A percentile compares a stretch with the other conserved stretches of the same genome.
These are phyloP conservation scores for Aristolochia fimbriata DNA, from an alignment of 164 flowering plant species.

Conservation along the genomic window DNA sequence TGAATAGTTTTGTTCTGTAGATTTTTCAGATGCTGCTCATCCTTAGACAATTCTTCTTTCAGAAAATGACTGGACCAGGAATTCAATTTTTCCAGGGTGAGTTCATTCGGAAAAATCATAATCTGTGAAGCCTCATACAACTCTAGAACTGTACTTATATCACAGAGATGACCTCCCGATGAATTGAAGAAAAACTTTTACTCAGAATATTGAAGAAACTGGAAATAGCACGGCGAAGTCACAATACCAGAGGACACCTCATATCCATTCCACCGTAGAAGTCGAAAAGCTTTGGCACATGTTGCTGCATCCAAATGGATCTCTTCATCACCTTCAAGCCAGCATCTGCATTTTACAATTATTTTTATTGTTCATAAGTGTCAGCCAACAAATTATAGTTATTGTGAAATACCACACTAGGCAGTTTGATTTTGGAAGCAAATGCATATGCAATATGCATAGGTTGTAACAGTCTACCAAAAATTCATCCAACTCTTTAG, in stretches of 20 bases:
- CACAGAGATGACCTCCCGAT: conserved; percentile 8
- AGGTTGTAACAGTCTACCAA: too few species aligned
- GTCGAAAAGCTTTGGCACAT: conserved; percentile 66
- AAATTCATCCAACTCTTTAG: too few species aligned
- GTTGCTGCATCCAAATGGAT: conserved; percentile 44
- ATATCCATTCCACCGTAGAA: conserved; percentile 57
- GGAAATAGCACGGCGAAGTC: not conserved
- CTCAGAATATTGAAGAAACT: conserved; percentile 14
- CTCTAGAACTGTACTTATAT: conserved; percentile 17
- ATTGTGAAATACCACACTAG: too few species aligned
- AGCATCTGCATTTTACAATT: conserved; percentile 30
- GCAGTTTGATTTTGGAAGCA: too few species aligned
- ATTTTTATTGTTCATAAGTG: too few species aligned
- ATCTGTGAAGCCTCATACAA: conserved; percentile 57
- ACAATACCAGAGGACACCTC: conserved; percentile 51
- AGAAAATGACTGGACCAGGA: conserved; percentile 21
- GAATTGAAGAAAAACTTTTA: conserved; percentile 10
- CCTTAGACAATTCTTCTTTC: conserved; percentile 10
- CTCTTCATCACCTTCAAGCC: conserved; percentile 66
- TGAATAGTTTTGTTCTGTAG: not conserved
- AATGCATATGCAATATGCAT: too few species aligned
- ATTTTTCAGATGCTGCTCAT: not conserved
- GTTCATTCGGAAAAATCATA: conserved; percentile 25
- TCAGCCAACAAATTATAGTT: too few species aligned
- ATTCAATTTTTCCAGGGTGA: conserved; percentile 14